Evolutionary conservation across 2,329 filamentous ascomycete genomes (phyloP), one percentile per base, ranked within the genome.

Genomic region (Aurifilum marmelostoma): DNA sequence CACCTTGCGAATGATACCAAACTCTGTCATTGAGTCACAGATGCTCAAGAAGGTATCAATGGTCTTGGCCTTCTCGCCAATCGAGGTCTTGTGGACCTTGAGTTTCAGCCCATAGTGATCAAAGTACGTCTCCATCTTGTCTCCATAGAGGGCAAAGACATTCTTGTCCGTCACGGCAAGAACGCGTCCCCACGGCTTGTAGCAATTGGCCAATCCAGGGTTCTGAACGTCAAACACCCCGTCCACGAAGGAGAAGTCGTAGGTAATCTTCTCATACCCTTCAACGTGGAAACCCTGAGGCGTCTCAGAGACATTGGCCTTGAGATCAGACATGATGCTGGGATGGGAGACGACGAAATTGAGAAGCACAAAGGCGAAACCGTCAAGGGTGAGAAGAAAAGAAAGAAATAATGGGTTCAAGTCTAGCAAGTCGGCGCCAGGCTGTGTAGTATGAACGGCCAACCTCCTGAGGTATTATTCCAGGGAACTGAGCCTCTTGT

Each of bases 201-300:
- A 92, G 77, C 87, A 89, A 37, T 88, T 79, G 21, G 89, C 88
- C 12, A 92, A 83, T 73, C 91, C 84, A 21, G 80, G 74, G 74
- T 91, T 91, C 72, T 82, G 74, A 56, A 82, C 74, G 75, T 91
- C 81, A 78, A 92, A 92, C 68, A 92, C 84, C 62, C 86, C 87
- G 73, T 92, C 90, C 61, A 92, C 84, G 79, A 92, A 92, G 67
- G 88, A 87, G 77, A 92, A 92, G 79, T 91, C 89, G 76, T 92
- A 92, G 75, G 91, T 87, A 75, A 92, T 92, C 83, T 91, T 92
- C 82, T 92, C 90, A 74, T 91, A 91, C 32, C 90, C 90, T 73
- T 89, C 87, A 71, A 92, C 89, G 73, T 90, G 87, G 79, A 92
- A 92, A 50, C 90, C 90, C 70, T 83, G 82, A 73, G 83, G 79